Conservation (phyloP, 129 eudicot genomes). For the Artemisia argyi region DNA sequence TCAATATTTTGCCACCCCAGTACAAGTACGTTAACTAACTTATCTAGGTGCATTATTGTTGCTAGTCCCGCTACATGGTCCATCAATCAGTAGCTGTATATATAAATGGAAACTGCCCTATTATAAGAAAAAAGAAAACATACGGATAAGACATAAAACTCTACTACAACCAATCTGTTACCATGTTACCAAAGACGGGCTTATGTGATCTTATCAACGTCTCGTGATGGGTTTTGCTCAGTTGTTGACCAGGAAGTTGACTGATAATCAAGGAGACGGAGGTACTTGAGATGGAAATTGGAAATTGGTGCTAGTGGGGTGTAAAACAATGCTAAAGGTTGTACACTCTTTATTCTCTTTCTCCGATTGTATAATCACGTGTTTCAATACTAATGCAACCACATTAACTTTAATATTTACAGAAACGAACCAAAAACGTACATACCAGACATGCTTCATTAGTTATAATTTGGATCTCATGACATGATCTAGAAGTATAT, state of each 20-base stretch:
- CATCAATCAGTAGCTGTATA: not conserved
- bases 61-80: no score
- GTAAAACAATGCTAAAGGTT: not conserved
- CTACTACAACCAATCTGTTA: not conserved
- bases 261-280: not conserved
- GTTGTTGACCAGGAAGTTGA: not conserved
- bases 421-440: constrained; percentile 13
- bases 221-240: not conserved
- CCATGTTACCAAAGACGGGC: not conserved
- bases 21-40: no score
- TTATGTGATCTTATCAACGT: not conserved
- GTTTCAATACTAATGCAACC: constrained; percentile 4
- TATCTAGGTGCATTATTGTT: no score
- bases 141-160: no score
- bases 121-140: no score
- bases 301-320: not conserved
- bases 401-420: not conserved
- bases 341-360: not conserved
- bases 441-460: constrained; percentile 19
- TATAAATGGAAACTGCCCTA: not conserved
- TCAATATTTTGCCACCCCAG: no score
- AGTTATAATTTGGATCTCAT: not conserved
- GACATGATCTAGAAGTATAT: constrained; percentile 30
- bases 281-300: not conserved
- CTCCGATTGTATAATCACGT: not conserved